Base-by-base conservation (phyloP, 192 early-diverging fungal species). In the Backusella parvicylindrica region DNA sequence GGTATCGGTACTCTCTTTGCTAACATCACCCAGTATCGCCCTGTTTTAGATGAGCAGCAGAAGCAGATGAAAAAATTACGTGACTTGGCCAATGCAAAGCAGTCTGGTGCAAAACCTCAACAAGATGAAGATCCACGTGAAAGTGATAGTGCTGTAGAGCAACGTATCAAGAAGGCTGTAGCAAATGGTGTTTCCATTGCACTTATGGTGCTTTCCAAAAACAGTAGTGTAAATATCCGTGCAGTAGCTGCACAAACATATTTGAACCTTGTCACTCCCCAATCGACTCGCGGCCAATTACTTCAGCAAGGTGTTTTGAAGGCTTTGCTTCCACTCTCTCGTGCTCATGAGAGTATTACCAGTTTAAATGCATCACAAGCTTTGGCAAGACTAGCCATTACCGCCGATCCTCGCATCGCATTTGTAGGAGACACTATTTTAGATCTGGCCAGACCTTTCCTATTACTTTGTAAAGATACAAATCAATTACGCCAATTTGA, bases 301-400 rank as follows among this genome's bases (percentile, higher is more conserved):
- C 92, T 97, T 12, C 95, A 96, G 77, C 95, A 96, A 71, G 95
- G 96, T 28, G 89, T 85, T 16, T 88, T 92, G 4, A 89, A 86
- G 16, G 77, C 84, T 6, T 82, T 97, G 30, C 82, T 95, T 18
- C 76, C 80, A 9, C 68, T 94, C 23, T 47, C 78, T 7, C 49
- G 43, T 26, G 79, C 96, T 47, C 94, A 93, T 21, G 96, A 96
- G 74, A 86, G 95, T 16, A 60, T 60, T 28, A 60, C 26, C 23
- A 91, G 90, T 12, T 94, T 97, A 49, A 50, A 87, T 18, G 91
- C 94, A 3, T 86, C 91, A 3, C 95, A 96, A 68, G 92, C 95
- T 2, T 80, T 99, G 50, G 97, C 97, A 15, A 97, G 96, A 72
- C 85, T 97, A n/a, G 94, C 93, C 21, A 96, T 99, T 65, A 94